These are phyloP conservation scores for Ceratocystis eucalypticola DNA, from an alignment of 2,329 filamentous ascomycete species.

Conservation along the genomic window DNA sequence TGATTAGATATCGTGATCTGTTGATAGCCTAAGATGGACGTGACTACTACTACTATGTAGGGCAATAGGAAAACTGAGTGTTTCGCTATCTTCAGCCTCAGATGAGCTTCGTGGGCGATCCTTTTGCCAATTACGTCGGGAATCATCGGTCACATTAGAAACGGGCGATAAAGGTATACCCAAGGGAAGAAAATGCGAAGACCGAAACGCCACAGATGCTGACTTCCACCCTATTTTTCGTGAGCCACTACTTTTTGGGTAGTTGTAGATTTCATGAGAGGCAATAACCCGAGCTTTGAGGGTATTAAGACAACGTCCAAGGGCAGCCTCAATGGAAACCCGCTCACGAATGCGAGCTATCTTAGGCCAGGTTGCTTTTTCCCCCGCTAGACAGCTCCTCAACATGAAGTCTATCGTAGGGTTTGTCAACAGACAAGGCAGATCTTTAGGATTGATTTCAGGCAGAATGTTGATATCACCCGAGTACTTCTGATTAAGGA, in stretches of 20 bases:
- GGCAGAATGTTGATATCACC: slow-evolving; percentile 92
- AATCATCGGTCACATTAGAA: background rate
- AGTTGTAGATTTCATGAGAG: slow-evolving; percentile 27
- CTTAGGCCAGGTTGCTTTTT: slow-evolving; percentile 85
- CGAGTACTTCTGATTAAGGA: slow-evolving; percentile 81
- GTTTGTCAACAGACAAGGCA: slow-evolving; percentile 67
- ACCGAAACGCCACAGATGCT: background rate
- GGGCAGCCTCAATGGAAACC: slow-evolving; percentile 73
- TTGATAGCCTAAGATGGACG: background rate
- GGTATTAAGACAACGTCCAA: slow-evolving; percentile 60
- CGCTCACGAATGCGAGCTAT: slow-evolving; percentile 73
- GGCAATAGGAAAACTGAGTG: background rate
- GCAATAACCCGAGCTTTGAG: slow-evolving; percentile 46
- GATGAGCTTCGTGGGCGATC: background rate
- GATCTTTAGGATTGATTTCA: slow-evolving; percentile 58
- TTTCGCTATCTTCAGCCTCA: background rate
- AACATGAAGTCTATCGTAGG: slow-evolving; percentile 79
- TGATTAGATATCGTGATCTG: background rate
- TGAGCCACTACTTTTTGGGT: background rate
- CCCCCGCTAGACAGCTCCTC: slow-evolving; percentile 60
- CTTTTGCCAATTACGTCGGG: background rate
- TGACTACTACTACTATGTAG: background rate
- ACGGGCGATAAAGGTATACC: background rate
- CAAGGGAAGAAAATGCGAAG: background rate
- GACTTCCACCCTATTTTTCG: slow-evolving; percentile 4